These are phyloP conservation scores for Oryza nivara DNA, from an alignment of 176 grass and related monocot species.

Conservation along the genomic window DNA sequence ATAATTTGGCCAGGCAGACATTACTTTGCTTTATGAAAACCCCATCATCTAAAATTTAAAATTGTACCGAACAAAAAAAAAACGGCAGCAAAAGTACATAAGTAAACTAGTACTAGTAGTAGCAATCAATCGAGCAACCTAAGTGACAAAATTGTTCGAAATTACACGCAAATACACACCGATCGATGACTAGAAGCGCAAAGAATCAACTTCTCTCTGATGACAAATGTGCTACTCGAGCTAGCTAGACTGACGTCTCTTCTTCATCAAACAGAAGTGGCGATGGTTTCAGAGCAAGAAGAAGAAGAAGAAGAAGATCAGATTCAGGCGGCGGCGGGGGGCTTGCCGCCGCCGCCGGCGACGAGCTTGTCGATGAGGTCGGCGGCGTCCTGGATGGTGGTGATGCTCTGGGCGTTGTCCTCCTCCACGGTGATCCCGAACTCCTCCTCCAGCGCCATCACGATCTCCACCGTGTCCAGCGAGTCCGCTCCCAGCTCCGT, in stretches of 20 bases:
- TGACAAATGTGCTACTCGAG: no score
- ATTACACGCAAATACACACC: neutral
- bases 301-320: no score
- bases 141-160: neutral
- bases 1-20: neutral
- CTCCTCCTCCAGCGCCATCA: constrained; percentile 87
- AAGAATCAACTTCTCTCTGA: no score
- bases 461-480: constrained; percentile 91
- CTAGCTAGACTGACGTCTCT: no score
- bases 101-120: neutral
- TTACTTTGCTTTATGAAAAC: no score
- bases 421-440: constrained; percentile 79
- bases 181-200: no score
- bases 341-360: neutral
- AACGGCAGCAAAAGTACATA: neutral
- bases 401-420: constrained; percentile 77
- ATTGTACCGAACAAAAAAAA: no score
- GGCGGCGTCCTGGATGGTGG: constrained; percentile 82
- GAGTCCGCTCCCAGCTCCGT: constrained; percentile 74
- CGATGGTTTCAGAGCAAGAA: no score
- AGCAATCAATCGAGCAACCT: neutral
- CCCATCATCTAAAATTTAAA: no score
- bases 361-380: constrained; percentile 78
- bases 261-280: no score
- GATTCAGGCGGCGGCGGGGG: no score